phyloP scores from a whole-genome alignment of 2,329 filamentous ascomycete species.

The Alternaria brassicicola region DNA sequence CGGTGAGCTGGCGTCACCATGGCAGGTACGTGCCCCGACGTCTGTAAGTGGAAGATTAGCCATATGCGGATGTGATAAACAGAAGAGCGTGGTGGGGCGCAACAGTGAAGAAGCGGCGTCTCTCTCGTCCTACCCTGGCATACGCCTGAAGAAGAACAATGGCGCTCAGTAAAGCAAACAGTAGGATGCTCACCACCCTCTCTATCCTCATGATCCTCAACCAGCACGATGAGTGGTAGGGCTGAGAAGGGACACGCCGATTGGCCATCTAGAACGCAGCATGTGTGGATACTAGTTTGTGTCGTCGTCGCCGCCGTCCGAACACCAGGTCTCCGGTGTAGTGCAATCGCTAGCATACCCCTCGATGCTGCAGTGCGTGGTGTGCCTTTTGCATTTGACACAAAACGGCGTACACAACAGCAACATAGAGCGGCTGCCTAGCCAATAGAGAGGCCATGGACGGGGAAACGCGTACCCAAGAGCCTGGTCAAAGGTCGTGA shows the following conservation, averaged over 20 bases:
- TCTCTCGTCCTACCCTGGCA: conserved; percentile 28
- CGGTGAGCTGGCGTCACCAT: conserved; percentile 32
- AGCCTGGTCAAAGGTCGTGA: conserved; percentile 34
- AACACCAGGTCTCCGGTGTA: conserved; percentile 25
- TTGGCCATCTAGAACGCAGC: conserved; percentile 22
- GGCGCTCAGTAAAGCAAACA: conserved; percentile 17
- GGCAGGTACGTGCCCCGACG: conserved; percentile 25
- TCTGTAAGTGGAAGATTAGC: conserved; percentile 10
- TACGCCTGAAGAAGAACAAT: conserved; percentile 19
- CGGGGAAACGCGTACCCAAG: conserved; percentile 20
- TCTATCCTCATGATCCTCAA: conserved; percentile 10
- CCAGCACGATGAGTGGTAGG: conserved; percentile 24
- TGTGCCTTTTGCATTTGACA: conserved; percentile 36
- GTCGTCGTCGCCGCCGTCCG: conserved; percentile 21
- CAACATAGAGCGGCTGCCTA: conserved; percentile 12
- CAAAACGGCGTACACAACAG: conserved; percentile 48
- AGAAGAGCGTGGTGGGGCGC: conserved; percentile 26
- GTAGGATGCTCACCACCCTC: conserved; percentile 4
- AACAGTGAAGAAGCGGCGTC: conserved; percentile 17
- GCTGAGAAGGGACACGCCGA: conserved; percentile 34
- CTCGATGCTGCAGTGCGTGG: conserved; percentile 24
- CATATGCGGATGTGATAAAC: conserved; percentile 8
- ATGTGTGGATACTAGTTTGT: conserved; percentile 25
- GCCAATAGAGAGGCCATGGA: conserved; percentile 23
- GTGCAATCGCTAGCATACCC: conserved; percentile 20